A percentile compares a stretch with the other conserved stretches of the same genome.
These are phyloP conservation scores for Lepraria neglecta DNA, from an alignment of 495 filamentous ascomycete species.

Conservation along the genomic window DNA sequence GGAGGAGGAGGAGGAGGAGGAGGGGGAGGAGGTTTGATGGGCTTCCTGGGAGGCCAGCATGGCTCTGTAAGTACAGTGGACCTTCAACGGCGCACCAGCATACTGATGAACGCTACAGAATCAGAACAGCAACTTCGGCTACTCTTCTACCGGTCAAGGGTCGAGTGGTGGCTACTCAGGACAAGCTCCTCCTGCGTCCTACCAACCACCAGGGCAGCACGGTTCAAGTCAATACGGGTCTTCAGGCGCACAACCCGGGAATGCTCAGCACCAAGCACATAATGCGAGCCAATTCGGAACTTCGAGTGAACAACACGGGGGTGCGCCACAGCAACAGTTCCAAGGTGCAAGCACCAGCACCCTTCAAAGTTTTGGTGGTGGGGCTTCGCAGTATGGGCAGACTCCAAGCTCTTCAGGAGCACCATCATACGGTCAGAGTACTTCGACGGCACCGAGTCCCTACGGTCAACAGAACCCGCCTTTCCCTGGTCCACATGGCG, in stretches of 20 bases:
- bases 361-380: background rate
- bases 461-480: slow-evolving; percentile 6
- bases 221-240: slow-evolving; percentile 22
- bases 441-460: slow-evolving; percentile 2
- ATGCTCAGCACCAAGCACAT: background rate
- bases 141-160: slow-evolving; percentile 26
- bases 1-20: too few species aligned
- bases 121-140: slow-evolving; percentile 33
- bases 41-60: slow-evolving; percentile 33
- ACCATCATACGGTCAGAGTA: slow-evolving; percentile 7
- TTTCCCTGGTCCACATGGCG: slow-evolving; percentile 4
- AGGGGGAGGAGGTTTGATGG: slow-evolving; percentile 13
- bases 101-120: slow-evolving; percentile 19
- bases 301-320: background rate
- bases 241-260: slow-evolving; percentile 5
- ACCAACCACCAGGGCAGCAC: slow-evolving; percentile 32
- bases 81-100: background rate
- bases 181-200: slow-evolving; percentile 36
- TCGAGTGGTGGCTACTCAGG: slow-evolving; percentile 36
- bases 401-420: background rate
- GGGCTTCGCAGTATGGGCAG: slow-evolving; percentile 9
- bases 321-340: background rate
- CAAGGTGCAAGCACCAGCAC: background rate
- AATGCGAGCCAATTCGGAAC: background rate
- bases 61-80: slow-evolving; percentile 26